A percentile compares a stretch with the other conserved stretches of the same genome.
phyloP scores from a whole-genome alignment of 495 filamentous ascomycete genomes.

The Achaetomiella virescens region DNA sequence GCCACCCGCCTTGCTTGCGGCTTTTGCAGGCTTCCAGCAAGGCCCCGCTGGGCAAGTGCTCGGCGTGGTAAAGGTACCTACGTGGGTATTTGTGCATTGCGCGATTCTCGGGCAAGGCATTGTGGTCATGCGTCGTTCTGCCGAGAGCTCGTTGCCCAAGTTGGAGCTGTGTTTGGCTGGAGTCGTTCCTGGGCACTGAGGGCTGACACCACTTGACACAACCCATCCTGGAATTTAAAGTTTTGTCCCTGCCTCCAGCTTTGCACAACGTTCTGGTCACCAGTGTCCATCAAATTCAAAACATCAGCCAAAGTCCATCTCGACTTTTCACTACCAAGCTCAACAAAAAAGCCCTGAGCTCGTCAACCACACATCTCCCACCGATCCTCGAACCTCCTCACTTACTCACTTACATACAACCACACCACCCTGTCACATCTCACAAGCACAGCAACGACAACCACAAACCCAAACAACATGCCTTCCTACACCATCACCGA shows the following conservation, averaged over 20 bases:
- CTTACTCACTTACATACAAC: constrained; percentile 2
- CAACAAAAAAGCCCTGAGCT: neutral
- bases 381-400: neutral
- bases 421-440: constrained; percentile 6
- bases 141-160: constrained; percentile 12
- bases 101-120: neutral
- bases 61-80: neutral
- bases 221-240: constrained; percentile 1
- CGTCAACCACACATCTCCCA: neutral
- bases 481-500: constrained; percentile 64
- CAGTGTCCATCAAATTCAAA: neutral
- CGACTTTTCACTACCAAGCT: neutral
- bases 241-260: neutral
- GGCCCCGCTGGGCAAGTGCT: neutral
- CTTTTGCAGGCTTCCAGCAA: neutral
- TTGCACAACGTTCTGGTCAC: neutral
- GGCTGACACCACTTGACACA: constrained; percentile 6
- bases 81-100: neutral
- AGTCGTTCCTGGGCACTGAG: neutral
- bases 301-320: neutral
- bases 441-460: constrained; percentile 22
- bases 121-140: constrained; percentile 14
- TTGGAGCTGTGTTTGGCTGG: constrained; percentile 10
- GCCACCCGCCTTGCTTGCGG: neutral
- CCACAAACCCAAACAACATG: constrained; percentile 26